phyloP scores from a whole-genome alignment of 331 rosid genomes.

The Cucumis variabilis region DNA sequence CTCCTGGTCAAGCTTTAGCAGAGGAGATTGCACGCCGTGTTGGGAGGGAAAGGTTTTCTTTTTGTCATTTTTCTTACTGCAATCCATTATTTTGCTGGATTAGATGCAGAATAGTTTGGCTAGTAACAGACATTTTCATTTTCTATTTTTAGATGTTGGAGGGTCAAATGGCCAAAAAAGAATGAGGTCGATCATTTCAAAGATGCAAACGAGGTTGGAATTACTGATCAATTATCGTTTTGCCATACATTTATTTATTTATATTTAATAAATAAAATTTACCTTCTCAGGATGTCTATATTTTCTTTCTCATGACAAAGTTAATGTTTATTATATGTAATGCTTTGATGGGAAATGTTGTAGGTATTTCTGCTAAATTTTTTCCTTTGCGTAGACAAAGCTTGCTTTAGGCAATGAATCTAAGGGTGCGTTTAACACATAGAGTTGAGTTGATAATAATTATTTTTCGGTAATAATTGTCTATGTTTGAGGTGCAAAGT shows the following conservation, averaged over 20 bases:
- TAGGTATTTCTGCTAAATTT: background rate
- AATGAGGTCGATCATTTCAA: slow-evolving; percentile 60
- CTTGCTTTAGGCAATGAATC: background rate
- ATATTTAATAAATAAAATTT: background rate
- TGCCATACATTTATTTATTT: background rate
- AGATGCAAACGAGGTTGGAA: slow-evolving; percentile 96
- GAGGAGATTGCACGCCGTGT: slow-evolving; percentile 99
- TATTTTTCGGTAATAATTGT: too few species aligned
- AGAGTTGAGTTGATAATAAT: too few species aligned
- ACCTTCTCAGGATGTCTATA: slow-evolving; percentile 22
- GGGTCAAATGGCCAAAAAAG: slow-evolving; percentile 92
- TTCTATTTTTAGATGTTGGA: slow-evolving; percentile 82
- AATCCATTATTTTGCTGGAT: background rate
- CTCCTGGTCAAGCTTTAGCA: slow-evolving; percentile 97
- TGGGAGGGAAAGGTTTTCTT: slow-evolving; percentile 90
- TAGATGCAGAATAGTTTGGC: background rate
- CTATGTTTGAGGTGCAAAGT: too few species aligned
- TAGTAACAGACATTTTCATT: slow-evolving; percentile 32
- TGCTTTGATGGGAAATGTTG: background rate
- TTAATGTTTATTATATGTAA: slow-evolving; percentile 16
- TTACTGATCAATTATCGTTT: background rate
- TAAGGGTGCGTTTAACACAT: too few species aligned
- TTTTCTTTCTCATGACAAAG: background rate
- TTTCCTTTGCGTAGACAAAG: background rate
- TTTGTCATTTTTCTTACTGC: slow-evolving; percentile 26